These are phyloP conservation scores for Holtermannia corniformis DNA, from an alignment of 768 basidiomycete species.

Conservation along the genomic window DNA sequence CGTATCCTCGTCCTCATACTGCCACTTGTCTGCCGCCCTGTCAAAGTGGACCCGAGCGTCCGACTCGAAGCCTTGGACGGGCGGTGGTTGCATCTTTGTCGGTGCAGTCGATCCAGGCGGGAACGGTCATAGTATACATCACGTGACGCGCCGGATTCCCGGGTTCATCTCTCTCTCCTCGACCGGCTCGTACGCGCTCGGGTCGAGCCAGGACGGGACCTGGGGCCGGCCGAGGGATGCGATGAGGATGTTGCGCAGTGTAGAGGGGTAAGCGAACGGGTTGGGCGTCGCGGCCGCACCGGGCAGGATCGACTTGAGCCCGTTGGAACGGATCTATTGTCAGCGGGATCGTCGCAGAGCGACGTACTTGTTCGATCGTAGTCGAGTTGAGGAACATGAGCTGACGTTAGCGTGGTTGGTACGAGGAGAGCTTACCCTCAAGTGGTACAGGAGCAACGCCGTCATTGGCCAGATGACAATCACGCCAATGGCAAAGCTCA, in stretches of 20 bases:
- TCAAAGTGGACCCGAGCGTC: slow-evolving; percentile 80
- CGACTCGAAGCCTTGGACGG: slow-evolving; percentile 49
- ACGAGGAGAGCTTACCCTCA: slow-evolving; percentile 54
- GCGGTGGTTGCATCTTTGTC: not conserved
- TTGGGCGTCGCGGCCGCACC: no score
- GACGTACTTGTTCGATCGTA: slow-evolving; percentile 84
- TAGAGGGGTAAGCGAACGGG: slow-evolving; percentile 73
- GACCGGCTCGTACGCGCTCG: slow-evolving; percentile 52
- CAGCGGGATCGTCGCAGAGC: no score
- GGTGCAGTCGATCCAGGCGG: no score
- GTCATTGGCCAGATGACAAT: slow-evolving; percentile 72
- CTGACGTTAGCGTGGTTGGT: not conserved
- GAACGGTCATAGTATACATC: no score
- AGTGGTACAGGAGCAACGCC: slow-evolving; percentile 71
- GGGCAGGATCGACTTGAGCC: no score
- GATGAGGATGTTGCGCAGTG: slow-evolving; percentile 57
- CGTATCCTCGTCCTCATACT: slow-evolving; percentile 71
- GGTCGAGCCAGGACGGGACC: slow-evolving; percentile 71
- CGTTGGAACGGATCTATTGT: slow-evolving; percentile 85
- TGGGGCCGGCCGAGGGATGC: slow-evolving; percentile 71
- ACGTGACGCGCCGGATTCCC: no score
- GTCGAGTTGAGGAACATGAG: slow-evolving; percentile 77
- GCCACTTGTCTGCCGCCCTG: slow-evolving; percentile 66
- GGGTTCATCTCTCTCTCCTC: slow-evolving; percentile 71
- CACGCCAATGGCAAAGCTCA: slow-evolving; percentile 64